These are phyloP conservation scores for Peziza echinospora DNA, from an alignment of 495 filamentous ascomycete genomes.

Conservation along the genomic window DNA sequence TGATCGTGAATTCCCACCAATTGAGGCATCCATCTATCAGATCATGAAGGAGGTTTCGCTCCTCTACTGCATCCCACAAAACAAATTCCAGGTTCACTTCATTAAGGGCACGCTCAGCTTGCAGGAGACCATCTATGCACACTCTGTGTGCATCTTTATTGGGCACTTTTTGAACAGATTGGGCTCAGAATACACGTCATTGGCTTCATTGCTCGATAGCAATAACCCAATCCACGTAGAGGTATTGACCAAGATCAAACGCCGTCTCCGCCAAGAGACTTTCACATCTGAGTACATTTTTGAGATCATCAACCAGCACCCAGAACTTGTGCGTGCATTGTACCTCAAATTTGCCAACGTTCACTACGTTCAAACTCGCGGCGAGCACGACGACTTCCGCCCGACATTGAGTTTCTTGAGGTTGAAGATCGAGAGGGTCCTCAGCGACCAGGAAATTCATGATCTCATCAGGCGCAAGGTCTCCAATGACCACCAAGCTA, in stretches of 20 bases:
- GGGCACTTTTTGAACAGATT: constrained; percentile 93
- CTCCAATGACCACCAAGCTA: constrained; percentile 84
- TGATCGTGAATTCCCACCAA: constrained; percentile 38
- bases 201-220: constrained; percentile 57
- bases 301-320: constrained; percentile 87
- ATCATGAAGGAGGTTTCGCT: constrained; percentile 97
- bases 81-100: constrained; percentile 79
- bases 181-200: constrained; percentile 66
- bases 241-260: constrained; percentile 87
- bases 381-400: constrained; percentile 57
- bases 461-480: constrained; percentile 61
- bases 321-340: constrained; percentile 63
- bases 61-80: constrained; percentile 93
- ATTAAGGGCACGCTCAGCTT: constrained; percentile 70
- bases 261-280: constrained; percentile 80
- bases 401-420: constrained; percentile 61
- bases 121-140: constrained; percentile 91
- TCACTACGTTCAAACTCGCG: constrained; percentile 64
- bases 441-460: constrained; percentile 59
- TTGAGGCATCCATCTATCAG: constrained; percentile 90
- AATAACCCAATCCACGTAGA: constrained; percentile 71
- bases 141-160: constrained; percentile 92
- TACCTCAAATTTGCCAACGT: constrained; percentile 82
- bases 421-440: constrained; percentile 47
- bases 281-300: constrained; percentile 96